Evolutionary conservation across 768 basidiomycete genomes (phyloP).

Genomic region (Mycena rebaudengoi): DNA sequence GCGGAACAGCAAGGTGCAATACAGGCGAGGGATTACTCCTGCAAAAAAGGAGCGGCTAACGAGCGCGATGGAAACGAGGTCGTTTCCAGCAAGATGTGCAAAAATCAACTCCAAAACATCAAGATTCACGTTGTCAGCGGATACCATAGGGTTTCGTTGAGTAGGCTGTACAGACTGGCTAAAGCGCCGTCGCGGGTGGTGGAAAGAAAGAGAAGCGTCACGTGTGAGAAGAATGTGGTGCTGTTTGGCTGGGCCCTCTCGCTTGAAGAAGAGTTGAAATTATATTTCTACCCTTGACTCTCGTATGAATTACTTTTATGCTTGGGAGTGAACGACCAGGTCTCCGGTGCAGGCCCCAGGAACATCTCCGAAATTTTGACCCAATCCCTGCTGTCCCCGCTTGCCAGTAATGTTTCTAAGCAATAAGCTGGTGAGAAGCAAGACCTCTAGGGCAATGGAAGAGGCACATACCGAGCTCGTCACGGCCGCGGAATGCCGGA

Average conservation of each 20-base stretch:
- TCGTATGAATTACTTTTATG: constrained; percentile 92
- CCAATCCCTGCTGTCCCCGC: constrained; percentile 85
- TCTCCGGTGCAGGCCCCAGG: constrained; percentile 84
- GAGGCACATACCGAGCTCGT: constrained; percentile 78
- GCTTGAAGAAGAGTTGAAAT: no score
- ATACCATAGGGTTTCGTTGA: constrained; percentile 71
- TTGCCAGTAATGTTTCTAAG: constrained; percentile 85
- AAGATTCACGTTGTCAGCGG: constrained; percentile 72
- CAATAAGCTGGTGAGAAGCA: not conserved
- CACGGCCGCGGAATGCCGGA: constrained; percentile 85
- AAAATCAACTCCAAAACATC: constrained; percentile 81
- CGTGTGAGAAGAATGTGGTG: no score
- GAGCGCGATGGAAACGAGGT: constrained; percentile 67
- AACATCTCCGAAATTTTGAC: constrained; percentile 96
- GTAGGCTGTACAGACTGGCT: no score
- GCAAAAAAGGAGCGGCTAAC: constrained; percentile 74
- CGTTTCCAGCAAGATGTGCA: constrained; percentile 56
- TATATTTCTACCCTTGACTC: constrained; percentile 70
- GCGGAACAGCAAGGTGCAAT: constrained; percentile 64
- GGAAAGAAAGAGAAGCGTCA: not conserved
- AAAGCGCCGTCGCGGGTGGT: not conserved
- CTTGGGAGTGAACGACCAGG: constrained; percentile 89
- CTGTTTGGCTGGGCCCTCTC: no score
- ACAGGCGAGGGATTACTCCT: constrained; percentile 70
- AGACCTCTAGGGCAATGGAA: not conserved